Percentiles rank a stretch among this genome's conserved stretches.
Conservation (phyloP, 257 asterid species). For the Henckelia pumila region DNA sequence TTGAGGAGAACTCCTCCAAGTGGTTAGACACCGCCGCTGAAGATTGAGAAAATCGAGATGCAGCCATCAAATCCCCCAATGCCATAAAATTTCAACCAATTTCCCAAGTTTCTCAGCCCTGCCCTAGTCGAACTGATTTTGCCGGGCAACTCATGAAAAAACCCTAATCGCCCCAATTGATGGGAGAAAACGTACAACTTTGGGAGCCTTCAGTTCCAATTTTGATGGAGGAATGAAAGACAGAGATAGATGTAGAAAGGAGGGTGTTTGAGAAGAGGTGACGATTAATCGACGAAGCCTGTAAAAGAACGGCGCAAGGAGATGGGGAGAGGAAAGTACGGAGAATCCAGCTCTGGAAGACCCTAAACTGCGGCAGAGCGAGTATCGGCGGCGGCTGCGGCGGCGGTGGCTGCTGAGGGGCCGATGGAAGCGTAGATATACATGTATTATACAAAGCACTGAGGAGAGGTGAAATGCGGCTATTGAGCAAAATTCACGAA, state of each 20-base stretch:
- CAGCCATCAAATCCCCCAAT: conserved; percentile 97
- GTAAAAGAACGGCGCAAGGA: conserved; percentile 52
- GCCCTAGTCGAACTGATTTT: conserved; percentile 82
- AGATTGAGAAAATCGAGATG: conserved; percentile 87
- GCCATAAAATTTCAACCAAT: conserved; percentile 58
- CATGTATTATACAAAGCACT: conserved; percentile 31
- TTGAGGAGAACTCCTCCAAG: conserved; percentile 53
- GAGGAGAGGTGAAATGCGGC: conserved; percentile 39
- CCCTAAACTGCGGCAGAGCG: conserved; percentile 28
- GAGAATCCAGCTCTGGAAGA: conserved; percentile 63
- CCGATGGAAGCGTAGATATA: conserved; percentile 52
- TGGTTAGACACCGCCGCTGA: conserved; percentile 64
- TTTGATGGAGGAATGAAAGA: conserved; percentile 17
- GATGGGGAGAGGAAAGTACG: conserved; percentile 30
- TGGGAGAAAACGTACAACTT: conserved; percentile 7
- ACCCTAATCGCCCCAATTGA: conserved; percentile 48
- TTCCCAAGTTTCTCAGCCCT: conserved; percentile 43
- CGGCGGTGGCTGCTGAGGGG: conserved; percentile 38
- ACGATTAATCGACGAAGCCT: conserved; percentile 64
- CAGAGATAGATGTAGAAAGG: conserved; percentile 21
- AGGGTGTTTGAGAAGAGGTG: conserved; percentile 26
- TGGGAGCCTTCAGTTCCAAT: conserved; percentile 24
- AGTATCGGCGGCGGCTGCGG: conserved; percentile 34
- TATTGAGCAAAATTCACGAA: conserved; percentile 30
- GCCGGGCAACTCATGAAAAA: conserved; percentile 61